A percentile compares a stretch with the other conserved stretches of the same genome.
Evolutionary conservation across 2,329 filamentous ascomycete genomes (phyloP).

Genomic region (Monilinia polystroma): DNA sequence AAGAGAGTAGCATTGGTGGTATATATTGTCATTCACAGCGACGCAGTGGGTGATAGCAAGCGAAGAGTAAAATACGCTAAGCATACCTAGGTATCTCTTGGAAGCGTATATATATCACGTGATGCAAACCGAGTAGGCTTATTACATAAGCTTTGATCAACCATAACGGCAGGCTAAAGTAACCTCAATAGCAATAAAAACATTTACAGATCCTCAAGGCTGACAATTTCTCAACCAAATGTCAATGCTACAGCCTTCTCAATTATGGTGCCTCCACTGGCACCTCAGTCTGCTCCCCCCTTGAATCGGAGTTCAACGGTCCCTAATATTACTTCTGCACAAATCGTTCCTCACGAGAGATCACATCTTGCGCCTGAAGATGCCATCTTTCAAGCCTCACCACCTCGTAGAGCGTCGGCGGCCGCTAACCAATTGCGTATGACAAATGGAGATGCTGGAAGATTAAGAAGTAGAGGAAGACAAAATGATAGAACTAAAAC

Average conservation of each 20-base stretch:
- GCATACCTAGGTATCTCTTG: too few species aligned
- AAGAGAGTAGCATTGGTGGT: too few species aligned
- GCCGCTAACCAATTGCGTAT: constrained; percentile 42
- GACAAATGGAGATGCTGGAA: constrained; percentile 32
- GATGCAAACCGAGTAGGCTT: not conserved
- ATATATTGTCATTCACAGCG: too few species aligned
- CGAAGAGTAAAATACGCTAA: not conserved
- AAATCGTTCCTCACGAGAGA: constrained; percentile 47
- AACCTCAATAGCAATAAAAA: constrained; percentile 6
- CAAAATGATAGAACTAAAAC: constrained; percentile 47
- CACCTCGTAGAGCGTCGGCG: constrained; percentile 52
- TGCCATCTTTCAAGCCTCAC: constrained; percentile 66
- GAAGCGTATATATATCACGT: too few species aligned
- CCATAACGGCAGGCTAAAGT: constrained; percentile 5
- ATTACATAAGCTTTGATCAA: not conserved
- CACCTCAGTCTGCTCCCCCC: constrained; percentile 30
- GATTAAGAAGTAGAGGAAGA: constrained; percentile 31
- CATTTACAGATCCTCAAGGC: constrained; percentile 13
- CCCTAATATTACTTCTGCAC: constrained; percentile 24
- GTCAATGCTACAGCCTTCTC: constrained; percentile 17
- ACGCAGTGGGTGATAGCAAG: not conserved
- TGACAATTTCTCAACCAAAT: constrained; percentile 17
- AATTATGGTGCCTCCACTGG: constrained; percentile 37
- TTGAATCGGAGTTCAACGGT: constrained; percentile 34
- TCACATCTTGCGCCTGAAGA: constrained; percentile 79